Evolutionary conservation across 2,329 filamentous ascomycete species (phyloP).

Genomic region (Aspergillus piperis): DNA sequence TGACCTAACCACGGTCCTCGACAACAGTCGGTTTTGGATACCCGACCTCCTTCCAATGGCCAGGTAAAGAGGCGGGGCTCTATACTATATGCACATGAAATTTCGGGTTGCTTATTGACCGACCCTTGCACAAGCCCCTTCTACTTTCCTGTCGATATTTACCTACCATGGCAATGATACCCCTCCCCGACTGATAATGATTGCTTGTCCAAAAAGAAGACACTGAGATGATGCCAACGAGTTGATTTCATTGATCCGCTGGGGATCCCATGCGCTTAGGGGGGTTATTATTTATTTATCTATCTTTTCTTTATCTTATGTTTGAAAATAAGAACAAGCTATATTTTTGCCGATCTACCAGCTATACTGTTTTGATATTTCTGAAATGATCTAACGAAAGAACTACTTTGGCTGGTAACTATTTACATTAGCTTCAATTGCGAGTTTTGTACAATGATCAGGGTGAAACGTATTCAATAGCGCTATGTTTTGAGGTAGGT

Average conservation of each 20-base stretch:
- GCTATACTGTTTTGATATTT: not conserved
- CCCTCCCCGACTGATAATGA: constrained; percentile 5
- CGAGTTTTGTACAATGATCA: too few relatives aligned
- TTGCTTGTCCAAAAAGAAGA: not conserved
- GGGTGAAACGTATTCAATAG: too few relatives aligned
- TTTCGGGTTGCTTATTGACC: not conserved
- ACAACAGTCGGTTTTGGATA: constrained; percentile 39
- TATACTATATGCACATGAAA: too few relatives aligned
- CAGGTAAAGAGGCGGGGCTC: constrained; percentile 41
- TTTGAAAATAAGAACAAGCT: not conserved
- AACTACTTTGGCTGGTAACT: too few relatives aligned
- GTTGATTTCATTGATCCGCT: not conserved
- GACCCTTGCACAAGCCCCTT: not conserved
- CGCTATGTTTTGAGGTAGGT: too few relatives aligned
- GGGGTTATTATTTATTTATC: not conserved
- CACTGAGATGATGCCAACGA: constrained; percentile 1
- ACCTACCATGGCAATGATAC: constrained; percentile 9
- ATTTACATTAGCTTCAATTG: too few relatives aligned
- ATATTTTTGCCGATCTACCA: not conserved
- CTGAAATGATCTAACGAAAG: too few relatives aligned
- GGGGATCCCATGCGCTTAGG: not conserved
- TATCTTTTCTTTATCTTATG: not conserved
- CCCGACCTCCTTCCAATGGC: constrained; percentile 26
- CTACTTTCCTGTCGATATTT: constrained; percentile 5
- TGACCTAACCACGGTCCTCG: constrained; percentile 37